These are phyloP conservation scores for Metrosideros polymorpha DNA, from an alignment of 441 rosid genomes.

Conservation along the genomic window DNA sequence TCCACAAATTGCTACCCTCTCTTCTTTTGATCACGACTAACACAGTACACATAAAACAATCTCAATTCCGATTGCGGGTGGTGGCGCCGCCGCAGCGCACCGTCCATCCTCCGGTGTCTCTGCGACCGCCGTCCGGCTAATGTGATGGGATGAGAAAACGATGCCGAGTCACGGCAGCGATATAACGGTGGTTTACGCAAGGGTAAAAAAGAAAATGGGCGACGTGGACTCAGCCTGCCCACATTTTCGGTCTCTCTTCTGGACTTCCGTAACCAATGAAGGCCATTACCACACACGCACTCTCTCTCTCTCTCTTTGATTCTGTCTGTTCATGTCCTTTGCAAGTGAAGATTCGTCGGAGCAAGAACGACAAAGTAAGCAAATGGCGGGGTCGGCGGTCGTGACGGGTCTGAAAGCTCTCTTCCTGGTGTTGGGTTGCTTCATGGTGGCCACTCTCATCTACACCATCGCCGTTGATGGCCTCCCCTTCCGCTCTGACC, in stretches of 20 bases:
- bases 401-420: constrained; percentile 32
- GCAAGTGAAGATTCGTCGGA: neutral
- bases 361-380: neutral
- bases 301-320: neutral
- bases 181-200: neutral
- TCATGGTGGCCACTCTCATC: constrained; percentile 44
- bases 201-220: neutral
- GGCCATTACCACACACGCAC: neutral
- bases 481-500: constrained; percentile 65
- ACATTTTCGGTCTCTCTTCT: neutral
- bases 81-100: neutral
- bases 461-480: constrained; percentile 64
- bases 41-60: neutral
- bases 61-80: neutral
- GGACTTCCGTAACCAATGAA: neutral
- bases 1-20: neutral
- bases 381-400: constrained; percentile 19
- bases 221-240: neutral
- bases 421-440: constrained; percentile 32
- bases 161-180: neutral
- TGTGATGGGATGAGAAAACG: neutral
- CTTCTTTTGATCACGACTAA: neutral
- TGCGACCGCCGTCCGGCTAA: rapidly evolving
- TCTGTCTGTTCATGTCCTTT: neutral
- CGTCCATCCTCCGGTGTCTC: neutral